Conservation (phyloP, 169 alveolate genomes). For the Eimeria maxima region DNA sequence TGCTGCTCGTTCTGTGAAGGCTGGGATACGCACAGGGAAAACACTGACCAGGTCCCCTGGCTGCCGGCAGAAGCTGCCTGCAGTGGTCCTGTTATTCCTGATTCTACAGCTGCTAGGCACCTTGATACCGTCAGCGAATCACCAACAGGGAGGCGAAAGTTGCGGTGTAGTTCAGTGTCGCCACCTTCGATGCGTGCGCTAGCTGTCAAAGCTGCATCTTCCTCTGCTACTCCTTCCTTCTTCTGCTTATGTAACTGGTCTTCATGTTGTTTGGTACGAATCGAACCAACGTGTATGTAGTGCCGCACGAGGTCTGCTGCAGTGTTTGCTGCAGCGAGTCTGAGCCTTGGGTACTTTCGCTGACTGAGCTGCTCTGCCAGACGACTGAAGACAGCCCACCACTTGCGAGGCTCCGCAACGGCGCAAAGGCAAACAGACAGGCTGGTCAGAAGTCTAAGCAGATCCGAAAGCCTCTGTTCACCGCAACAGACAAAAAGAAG, state of each 20-base stretch:
- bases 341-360: constrained; percentile 62
- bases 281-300: constrained; percentile 65
- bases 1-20: neutral
- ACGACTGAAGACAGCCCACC: constrained; percentile 66
- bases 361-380: constrained; percentile 37
- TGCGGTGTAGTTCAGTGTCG: constrained; percentile 53
- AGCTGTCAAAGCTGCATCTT: neutral
- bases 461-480: constrained; percentile 21
- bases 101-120: neutral
- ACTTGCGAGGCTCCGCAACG: constrained; percentile 36
- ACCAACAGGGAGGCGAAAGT: constrained; percentile 14
- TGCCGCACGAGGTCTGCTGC: constrained; percentile 68
- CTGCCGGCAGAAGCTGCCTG: neutral
- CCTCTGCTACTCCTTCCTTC: neutral
- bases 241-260: neutral
- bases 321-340: constrained; percentile 76
- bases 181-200: constrained; percentile 25
- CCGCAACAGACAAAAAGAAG: constrained; percentile 12
- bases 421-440: constrained; percentile 68
- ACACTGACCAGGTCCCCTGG: constrained; percentile 56
- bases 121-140: neutral
- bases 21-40: constrained; percentile 41
- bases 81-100: neutral
- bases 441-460: neutral
- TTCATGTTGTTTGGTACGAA: neutral